phyloP scores from a whole-genome alignment of 2,329 filamentous ascomycete genomes.

The Aspergillus awamori region DNA sequence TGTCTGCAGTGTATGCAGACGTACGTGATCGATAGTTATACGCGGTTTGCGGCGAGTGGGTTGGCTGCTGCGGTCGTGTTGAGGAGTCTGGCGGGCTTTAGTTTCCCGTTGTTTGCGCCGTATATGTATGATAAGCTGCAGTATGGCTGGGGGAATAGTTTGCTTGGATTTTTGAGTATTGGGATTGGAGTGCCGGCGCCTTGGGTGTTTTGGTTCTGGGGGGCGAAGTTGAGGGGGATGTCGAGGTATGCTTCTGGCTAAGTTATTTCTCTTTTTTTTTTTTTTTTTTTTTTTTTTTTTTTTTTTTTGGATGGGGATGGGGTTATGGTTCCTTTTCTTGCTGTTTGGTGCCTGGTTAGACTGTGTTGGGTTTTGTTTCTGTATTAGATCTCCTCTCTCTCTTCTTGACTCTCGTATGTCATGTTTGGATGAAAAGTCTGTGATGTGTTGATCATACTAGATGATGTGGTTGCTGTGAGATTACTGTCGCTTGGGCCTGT shows the following conservation, averaged over 20 bases:
- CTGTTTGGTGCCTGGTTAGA: no score
- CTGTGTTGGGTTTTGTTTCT: no score
- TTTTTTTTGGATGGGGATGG: no score
- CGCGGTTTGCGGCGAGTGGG: conserved; percentile 27
- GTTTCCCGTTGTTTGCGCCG: conserved; percentile 40
- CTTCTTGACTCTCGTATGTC: no score
- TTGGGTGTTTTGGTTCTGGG: conserved; percentile 51
- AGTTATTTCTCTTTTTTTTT: no score
- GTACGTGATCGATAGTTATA: conserved; percentile 39
- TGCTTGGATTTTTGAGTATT: conserved; percentile 39
- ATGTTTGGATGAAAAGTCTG: no score
- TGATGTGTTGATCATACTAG: no score
- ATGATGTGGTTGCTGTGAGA: no score
- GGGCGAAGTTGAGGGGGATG: conserved; percentile 44
- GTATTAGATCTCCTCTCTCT: no score
- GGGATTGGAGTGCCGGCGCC: conserved; percentile 46
- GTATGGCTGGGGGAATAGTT: conserved; percentile 37
- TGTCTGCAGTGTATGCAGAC: conserved; percentile 40
- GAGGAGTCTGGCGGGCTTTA: conserved; percentile 26
- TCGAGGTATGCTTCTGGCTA: conserved; percentile 40
- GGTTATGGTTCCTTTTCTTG: no score
- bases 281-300: no score
- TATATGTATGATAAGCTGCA: conserved; percentile 34
- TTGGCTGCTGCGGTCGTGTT: conserved; percentile 24
- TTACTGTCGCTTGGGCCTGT: no score